These are phyloP conservation scores for Baorangia bicolor DNA, from an alignment of 768 basidiomycete genomes.

Conservation along the genomic window DNA sequence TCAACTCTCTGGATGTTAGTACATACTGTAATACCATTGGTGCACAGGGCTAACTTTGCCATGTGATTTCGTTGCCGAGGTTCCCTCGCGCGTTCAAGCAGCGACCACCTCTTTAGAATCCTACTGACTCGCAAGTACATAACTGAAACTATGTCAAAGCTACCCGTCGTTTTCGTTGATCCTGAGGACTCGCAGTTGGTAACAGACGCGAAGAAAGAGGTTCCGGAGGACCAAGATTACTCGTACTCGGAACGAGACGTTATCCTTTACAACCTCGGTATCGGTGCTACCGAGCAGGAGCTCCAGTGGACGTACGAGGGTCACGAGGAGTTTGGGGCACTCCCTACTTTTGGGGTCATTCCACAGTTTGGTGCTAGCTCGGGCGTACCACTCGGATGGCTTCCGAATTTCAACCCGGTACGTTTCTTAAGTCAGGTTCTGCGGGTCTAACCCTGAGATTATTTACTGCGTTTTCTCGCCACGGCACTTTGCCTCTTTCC, in stretches of 20 bases:
- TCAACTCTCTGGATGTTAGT: too few species aligned
- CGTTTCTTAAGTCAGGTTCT: conserved; percentile 25
- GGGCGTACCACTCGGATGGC: conserved; percentile 72
- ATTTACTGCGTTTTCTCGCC: neutral
- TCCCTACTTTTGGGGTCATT: conserved; percentile 95
- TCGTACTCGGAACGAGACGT: conserved; percentile 87
- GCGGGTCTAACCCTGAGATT: neutral
- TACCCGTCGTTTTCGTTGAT: conserved; percentile 62
- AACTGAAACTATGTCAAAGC: conserved; percentile 31
- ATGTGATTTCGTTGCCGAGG: neutral
- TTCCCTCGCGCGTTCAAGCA: neutral
- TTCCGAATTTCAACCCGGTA: conserved; percentile 94
- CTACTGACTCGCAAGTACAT: neutral
- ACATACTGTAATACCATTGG: neutral
- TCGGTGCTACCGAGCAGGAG: conserved; percentile 92
- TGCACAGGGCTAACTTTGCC: neutral
- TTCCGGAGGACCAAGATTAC: conserved; percentile 56
- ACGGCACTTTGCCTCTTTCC: neutral
- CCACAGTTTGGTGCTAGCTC: conserved; percentile 82
- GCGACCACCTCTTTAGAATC: neutral
- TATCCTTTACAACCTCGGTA: conserved; percentile 91
- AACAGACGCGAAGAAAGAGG: conserved; percentile 70
- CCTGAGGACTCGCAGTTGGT: conserved; percentile 83
- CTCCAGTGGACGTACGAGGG: conserved; percentile 91
- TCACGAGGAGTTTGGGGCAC: conserved; percentile 76